A percentile compares a stretch with the other conserved stretches of the same genome.
Evolutionary conservation across 2,329 filamentous ascomycete species (phyloP).

Genomic region (Fusarium sp.): DNA sequence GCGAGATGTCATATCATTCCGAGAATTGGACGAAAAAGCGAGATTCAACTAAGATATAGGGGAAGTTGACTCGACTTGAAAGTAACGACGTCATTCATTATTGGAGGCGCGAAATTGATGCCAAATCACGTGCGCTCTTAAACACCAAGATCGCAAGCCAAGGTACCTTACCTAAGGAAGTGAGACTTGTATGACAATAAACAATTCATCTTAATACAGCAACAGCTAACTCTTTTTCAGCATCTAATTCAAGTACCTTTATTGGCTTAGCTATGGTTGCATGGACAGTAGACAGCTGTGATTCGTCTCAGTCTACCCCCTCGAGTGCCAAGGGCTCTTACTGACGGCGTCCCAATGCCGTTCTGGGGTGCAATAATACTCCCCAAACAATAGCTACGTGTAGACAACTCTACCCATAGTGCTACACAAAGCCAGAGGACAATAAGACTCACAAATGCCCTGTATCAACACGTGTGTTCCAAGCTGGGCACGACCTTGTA

Average conservation of each 20-base stretch:
- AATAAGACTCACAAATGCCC: constrained; percentile 15
- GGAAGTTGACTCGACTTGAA: constrained; percentile 6
- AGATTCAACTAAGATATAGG: neutral
- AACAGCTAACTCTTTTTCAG: neutral
- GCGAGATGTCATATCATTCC: constrained; percentile 15
- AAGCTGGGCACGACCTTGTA: constrained; percentile 34
- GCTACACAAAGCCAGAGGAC: constrained; percentile 24
- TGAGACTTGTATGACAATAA: too few species aligned
- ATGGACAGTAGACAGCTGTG: constrained; percentile 37
- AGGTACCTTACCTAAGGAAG: neutral
- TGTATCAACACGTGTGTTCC: constrained; percentile 39
- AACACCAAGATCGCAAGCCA: neutral
- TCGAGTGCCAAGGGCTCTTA: constrained; percentile 13
- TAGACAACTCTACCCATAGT: constrained; percentile 45
- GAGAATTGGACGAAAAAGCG: neutral
- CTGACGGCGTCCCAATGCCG: constrained; percentile 21
- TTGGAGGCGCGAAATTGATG: constrained; percentile 52
- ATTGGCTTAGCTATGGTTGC: constrained; percentile 37
- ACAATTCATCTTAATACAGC: neutral
- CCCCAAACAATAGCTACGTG: constrained; percentile 29
- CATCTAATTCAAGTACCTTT: constrained; percentile 30
- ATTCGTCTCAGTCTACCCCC: constrained; percentile 25
- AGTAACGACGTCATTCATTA: constrained; percentile 39
- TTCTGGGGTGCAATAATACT: constrained; percentile 23
- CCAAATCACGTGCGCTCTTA: constrained; percentile 54